phyloP scores from a whole-genome alignment of 1,139 yeast species.

The Geotrichum bryndzae region DNA sequence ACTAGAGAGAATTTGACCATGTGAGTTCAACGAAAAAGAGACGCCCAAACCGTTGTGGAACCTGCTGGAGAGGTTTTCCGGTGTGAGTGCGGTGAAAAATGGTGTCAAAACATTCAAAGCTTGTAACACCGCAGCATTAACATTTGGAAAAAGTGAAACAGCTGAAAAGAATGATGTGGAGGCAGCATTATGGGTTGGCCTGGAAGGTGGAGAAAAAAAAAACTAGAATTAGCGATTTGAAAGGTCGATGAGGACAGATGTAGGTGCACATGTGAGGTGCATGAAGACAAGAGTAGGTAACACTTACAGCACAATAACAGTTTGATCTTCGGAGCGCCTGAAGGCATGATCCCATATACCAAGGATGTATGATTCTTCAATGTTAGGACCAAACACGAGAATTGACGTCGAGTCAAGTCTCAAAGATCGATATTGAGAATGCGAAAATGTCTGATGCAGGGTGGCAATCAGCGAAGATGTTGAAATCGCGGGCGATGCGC shows the following conservation, averaged over 20 bases:
- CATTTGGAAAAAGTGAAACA: slow-evolving; percentile 34
- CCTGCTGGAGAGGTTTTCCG: slow-evolving; percentile 34
- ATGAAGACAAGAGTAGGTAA: background rate
- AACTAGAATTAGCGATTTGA: background rate
- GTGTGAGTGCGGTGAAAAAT: slow-evolving; percentile 37
- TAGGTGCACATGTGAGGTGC: background rate
- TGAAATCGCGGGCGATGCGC: slow-evolving; percentile 27
- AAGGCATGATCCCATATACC: slow-evolving; percentile 39
- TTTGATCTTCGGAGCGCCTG: slow-evolving; percentile 38
- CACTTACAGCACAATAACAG: slow-evolving; percentile 33
- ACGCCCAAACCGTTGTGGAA: slow-evolving; percentile 37
- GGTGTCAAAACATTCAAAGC: slow-evolving; percentile 37
- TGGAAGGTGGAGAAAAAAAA: background rate
- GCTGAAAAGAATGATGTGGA: slow-evolving; percentile 27
- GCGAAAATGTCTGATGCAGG: slow-evolving; percentile 33
- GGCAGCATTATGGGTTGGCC: slow-evolving; percentile 21
- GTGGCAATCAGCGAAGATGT: slow-evolving; percentile 36
- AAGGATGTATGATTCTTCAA: slow-evolving; percentile 33
- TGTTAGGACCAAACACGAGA: slow-evolving; percentile 30
- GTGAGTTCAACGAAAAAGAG: slow-evolving; percentile 31
- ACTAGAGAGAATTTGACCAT: slow-evolving; percentile 31
- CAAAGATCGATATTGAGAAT: slow-evolving; percentile 28
- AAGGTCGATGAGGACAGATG: background rate
- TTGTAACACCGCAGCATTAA: slow-evolving; percentile 33
- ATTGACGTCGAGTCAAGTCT: slow-evolving; percentile 33